A percentile compares a stretch with the other conserved stretches of the same genome.
Evolutionary conservation across 306 rosid species (phyloP).

Genomic region (Inga leiocalycina): DNA sequence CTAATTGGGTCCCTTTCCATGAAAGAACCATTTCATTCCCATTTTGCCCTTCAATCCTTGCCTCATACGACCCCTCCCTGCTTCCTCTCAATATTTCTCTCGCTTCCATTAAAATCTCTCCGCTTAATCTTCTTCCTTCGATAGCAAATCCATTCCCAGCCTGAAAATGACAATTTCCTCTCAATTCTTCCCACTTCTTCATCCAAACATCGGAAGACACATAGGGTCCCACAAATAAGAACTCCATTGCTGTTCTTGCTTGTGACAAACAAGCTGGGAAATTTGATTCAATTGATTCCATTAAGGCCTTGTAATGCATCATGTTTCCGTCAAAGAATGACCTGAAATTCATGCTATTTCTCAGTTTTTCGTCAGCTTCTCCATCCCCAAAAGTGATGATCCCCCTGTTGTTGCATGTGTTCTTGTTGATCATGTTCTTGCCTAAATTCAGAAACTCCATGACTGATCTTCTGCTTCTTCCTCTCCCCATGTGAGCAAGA

Average conservation of each 20-base stretch:
- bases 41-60: slow-evolving; percentile 41
- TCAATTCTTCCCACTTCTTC: slow-evolving; percentile 41
- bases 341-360: slow-evolving; percentile 34
- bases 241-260: slow-evolving; percentile 53
- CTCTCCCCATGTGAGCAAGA: slow-evolving; percentile 49
- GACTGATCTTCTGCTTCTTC: slow-evolving; percentile 45
- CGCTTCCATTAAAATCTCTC: slow-evolving; percentile 45
- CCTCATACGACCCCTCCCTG: slow-evolving; percentile 31
- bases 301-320: slow-evolving; percentile 50
- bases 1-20: slow-evolving; percentile 45
- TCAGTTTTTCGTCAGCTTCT: slow-evolving; percentile 34
- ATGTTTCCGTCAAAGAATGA: slow-evolving; percentile 48
- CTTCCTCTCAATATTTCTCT: slow-evolving; percentile 40
- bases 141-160: slow-evolving; percentile 29
- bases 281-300: slow-evolving; percentile 47
- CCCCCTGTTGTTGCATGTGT: slow-evolving; percentile 31
- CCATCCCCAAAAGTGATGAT: slow-evolving; percentile 53
- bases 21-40: slow-evolving; percentile 49
- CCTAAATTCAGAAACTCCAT: slow-evolving; percentile 43
- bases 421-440: slow-evolving; percentile 39
- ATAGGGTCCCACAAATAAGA: slow-evolving; percentile 43
- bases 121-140: slow-evolving; percentile 38
- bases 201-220: slow-evolving; percentile 43
- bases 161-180: slow-evolving; percentile 19
- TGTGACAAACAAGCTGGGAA: slow-evolving; percentile 43